Percentiles rank a stretch among this genome's conserved stretches.
Evolutionary conservation across 495 filamentous ascomycete species (phyloP).

Genomic region (Xylaria acuta): DNA sequence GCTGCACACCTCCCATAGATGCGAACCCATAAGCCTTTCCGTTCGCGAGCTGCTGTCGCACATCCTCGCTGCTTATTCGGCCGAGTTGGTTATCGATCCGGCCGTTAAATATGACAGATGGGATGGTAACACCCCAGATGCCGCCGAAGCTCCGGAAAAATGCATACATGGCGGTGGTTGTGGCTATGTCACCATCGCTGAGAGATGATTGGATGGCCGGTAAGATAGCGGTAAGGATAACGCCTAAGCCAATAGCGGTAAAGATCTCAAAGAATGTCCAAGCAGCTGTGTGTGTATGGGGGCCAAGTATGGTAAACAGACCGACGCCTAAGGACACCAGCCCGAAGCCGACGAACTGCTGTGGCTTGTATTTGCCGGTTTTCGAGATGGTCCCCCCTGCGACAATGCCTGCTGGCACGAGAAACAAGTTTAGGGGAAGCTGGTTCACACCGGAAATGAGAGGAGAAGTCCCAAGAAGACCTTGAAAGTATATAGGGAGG

Average conservation of each 20-base stretch:
- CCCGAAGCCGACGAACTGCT: constrained; percentile 45
- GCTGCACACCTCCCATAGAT: background rate
- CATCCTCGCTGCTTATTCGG: background rate
- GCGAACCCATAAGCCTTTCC: constrained; percentile 5
- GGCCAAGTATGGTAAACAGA: constrained; percentile 39
- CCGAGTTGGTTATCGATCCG: background rate
- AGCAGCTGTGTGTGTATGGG: background rate
- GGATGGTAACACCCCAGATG: background rate
- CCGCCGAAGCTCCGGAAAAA: background rate
- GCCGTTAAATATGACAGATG: background rate
- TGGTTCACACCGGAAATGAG: constrained; percentile 54
- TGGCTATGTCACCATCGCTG: background rate
- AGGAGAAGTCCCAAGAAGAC: constrained; percentile 53
- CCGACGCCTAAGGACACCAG: constrained; percentile 46
- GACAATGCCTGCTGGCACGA: constrained; percentile 29
- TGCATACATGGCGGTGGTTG: background rate
- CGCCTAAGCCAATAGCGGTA: background rate
- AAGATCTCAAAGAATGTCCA: constrained; percentile 1
- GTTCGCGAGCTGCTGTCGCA: background rate
- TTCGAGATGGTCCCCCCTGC: constrained; percentile 44
- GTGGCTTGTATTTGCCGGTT: constrained; percentile 46
- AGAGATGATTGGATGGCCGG: constrained; percentile 3
- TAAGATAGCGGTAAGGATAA: background rate
- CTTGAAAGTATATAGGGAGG: constrained; percentile 71
- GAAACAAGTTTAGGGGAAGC: constrained; percentile 41